Evolutionary conservation across 176 grass and related monocot species (phyloP), one percentile per base, ranked within the genome.

Genomic region (Rhynchospora breviuscula): DNA sequence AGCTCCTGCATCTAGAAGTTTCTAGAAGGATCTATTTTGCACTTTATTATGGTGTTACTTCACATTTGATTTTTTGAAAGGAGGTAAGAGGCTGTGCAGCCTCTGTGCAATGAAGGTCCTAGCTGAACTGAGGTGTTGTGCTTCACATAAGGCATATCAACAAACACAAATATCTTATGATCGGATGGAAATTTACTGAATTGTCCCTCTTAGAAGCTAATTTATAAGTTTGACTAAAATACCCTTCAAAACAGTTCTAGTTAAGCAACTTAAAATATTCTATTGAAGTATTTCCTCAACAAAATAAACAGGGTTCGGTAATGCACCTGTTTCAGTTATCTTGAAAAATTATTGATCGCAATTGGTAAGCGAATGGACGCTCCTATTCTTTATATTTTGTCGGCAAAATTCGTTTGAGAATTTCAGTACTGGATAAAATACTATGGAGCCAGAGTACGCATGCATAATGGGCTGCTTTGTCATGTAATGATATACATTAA

Each of bases 1-100:
- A 90, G 74, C 67, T 90, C 89, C 82, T 90, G 89, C 89, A 90
- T 90, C 70, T 60, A 59, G 85, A 81, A 81, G 26, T 54, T 87
- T 78, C 81, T 77, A 61, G 65, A 84, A 75, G 13, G 25, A 67
- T 35, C 5, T 35, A 51, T 18, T 12, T 56, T 77, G 48, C 29
- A 54, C 23, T 77, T 56, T 52, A 0, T 56, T 48, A 77, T 44
- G 63, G 25, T 51, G 35, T 29, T 61, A 10, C 49, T 33, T 78
- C 73, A 78, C 73, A 78, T 23, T 75, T 53, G 65, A 6, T 67
- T 47, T 53, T 71, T 73, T 79, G 88, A 48, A 33, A 18, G 45
- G 47, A 72, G 47, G 64, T 29, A 65, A 73, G 14, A 59, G 25
- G 3, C 26, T 44, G 70, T 57, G 74, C 8, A 14, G 66, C 35